A percentile compares a stretch with the other conserved stretches of the same genome.
Conservation (phyloP, 2,329 filamentous ascomycete genomes). For the Xylariaceae sp. region DNA sequence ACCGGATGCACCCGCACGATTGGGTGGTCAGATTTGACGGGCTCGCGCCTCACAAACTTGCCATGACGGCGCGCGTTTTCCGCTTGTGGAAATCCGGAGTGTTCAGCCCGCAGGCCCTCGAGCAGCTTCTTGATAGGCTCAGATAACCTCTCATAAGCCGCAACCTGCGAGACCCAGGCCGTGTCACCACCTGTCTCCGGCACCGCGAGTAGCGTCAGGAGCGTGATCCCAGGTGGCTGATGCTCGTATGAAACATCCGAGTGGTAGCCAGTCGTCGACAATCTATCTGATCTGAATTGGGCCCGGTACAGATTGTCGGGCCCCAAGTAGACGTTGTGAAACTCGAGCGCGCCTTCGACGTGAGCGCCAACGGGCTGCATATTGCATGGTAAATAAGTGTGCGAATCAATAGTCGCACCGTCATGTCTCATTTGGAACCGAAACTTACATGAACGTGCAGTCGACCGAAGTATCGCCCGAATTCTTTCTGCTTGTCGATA, state of each 20-base stretch:
- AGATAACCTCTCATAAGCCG: slow-evolving; percentile 47
- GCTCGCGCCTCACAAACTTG: slow-evolving; percentile 62
- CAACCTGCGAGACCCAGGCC: slow-evolving; percentile 47
- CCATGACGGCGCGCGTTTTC: slow-evolving; percentile 45
- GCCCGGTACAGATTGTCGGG: slow-evolving; percentile 52
- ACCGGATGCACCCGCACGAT: slow-evolving; percentile 71
- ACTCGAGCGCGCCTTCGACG: slow-evolving; percentile 51
- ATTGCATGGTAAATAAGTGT: too few species aligned
- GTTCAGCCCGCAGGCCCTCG: slow-evolving; percentile 48
- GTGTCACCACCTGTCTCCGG: slow-evolving; percentile 49
- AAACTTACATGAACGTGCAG: slow-evolving; percentile 48
- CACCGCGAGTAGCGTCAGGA: slow-evolving; percentile 47
- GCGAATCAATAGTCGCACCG: too few species aligned
- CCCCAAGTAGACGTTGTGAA: slow-evolving; percentile 56
- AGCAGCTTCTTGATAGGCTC: slow-evolving; percentile 46
- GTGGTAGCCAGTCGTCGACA: slow-evolving; percentile 49
- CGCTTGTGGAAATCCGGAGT: slow-evolving; percentile 48
- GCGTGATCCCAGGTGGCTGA: slow-evolving; percentile 50
- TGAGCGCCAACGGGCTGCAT: slow-evolving; percentile 50
- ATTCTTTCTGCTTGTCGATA: slow-evolving; percentile 47
- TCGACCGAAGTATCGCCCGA: slow-evolving; percentile 48
- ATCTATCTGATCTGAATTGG: slow-evolving; percentile 43
- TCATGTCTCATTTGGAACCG: neutral
- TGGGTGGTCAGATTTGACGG: slow-evolving; percentile 69
- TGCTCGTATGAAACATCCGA: slow-evolving; percentile 53